Evolutionary conservation across 2,329 filamentous ascomycete species (phyloP), one percentile per base, ranked within the genome.

Genomic region (Colletotrichum echinochloae): DNA sequence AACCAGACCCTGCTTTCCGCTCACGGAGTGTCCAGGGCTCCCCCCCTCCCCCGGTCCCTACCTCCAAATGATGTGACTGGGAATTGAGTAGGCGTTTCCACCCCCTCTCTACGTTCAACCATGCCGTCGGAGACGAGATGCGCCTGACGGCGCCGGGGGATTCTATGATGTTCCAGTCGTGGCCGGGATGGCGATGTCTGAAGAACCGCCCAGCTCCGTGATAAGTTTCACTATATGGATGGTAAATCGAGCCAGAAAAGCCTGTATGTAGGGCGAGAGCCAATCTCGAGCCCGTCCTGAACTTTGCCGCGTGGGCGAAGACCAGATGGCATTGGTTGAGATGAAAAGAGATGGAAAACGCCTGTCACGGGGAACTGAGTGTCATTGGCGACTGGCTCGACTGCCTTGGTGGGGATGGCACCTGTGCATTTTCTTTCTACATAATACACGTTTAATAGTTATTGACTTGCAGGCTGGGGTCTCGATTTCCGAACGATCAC

Each of bases 201-300:
- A 28, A 35, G 30, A 33, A 28, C 30, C 20, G 23, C 44, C 20
- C 23, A 30, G 49, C 63, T 67, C 64, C 57, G 44, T 64, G 54
- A 46, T 48, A 52, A 70, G 64, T 70, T 67, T 67, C 64, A 63
- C 48, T 51, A 67, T 35, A 28, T 51, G 59, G 59, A 35, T 61
- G n/a, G 30, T n/a, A 41, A 57, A n/a, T 30, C 18, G 28, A 44
- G 18, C 54, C 39, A 33, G 63, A 30, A n/a, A n/a, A 52, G 20
- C 26, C 39, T 52, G 20, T 26, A 18, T 52, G 20, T 26, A 18
- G 23, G 28, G 56, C 9, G 26, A 14, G 11, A 33, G 39, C 48
- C 28, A 46, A 67, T 59, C 52, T n/a, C 49, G 35, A 39, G 28
- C 18, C 28, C n/a, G 18, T 39, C 30, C 26, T 49, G 48, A 48